Conservation (phyloP, 2,329 filamentous ascomycete genomes). For the Talaromyces pinophilus region DNA sequence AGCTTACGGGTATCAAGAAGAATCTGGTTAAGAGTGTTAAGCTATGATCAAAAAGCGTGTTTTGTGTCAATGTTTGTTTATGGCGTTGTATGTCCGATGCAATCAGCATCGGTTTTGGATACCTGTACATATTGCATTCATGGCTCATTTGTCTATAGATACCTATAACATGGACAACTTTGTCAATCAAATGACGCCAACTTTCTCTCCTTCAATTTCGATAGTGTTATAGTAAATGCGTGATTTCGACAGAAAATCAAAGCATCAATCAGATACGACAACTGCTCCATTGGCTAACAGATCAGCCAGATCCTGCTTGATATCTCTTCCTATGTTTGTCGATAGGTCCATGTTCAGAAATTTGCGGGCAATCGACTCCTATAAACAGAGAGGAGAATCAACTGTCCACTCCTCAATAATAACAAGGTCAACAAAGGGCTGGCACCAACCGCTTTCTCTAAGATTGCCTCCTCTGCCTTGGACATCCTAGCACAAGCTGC, state of each 20-base stretch:
- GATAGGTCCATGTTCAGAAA: slow-evolving; percentile 56
- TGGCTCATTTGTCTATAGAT: not conserved
- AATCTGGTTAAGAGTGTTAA: slow-evolving; percentile 91
- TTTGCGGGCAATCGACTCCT: slow-evolving; percentile 58
- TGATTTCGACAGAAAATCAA: not conserved
- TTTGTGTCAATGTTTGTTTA: not conserved
- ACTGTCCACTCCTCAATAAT: not conserved
- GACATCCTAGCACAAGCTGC: slow-evolving; percentile 70
- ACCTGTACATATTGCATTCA: slow-evolving; percentile 16
- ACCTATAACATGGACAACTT: not conserved
- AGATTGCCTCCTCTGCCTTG: slow-evolving; percentile 60
- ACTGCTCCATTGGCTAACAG: not conserved
- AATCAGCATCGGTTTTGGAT: slow-evolving; percentile 1
- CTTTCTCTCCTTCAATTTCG: not conserved
- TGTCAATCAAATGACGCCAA: not conserved
- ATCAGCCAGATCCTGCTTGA: slow-evolving; percentile 13
- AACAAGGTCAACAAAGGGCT: not conserved
- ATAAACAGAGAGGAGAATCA: not conserved
- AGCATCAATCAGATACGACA: not conserved
- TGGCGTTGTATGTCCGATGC: not conserved
- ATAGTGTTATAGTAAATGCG: not conserved
- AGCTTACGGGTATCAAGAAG: slow-evolving; percentile 92
- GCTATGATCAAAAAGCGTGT: slow-evolving; percentile 57
- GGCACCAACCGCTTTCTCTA: slow-evolving; percentile 64
- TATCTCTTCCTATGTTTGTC: not conserved